Evolutionary conservation across 345 rosid genomes (phyloP).

Genomic region (Iberis pinnata): DNA sequence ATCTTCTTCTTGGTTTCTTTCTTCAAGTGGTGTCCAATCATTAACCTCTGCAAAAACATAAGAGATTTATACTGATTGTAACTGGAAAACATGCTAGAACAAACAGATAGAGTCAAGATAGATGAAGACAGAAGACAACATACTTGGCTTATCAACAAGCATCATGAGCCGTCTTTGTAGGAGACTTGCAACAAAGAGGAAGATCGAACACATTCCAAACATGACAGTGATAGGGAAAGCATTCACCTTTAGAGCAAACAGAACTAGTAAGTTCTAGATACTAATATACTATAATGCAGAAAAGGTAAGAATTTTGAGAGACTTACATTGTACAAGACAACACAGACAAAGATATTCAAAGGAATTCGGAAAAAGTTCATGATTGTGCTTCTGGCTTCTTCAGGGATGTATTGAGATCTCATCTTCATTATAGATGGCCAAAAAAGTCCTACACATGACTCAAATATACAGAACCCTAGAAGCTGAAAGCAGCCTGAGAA

Average conservation of each 20-base stretch:
- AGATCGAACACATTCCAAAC: slow-evolving; percentile 97
- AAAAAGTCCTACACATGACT: slow-evolving; percentile 93
- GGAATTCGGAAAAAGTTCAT: slow-evolving; percentile 99
- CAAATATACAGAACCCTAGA: slow-evolving; percentile 87
- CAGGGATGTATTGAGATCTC: slow-evolving; percentile 98
- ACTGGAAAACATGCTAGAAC: not conserved
- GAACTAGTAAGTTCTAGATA: slow-evolving; percentile 14
- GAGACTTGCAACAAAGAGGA: slow-evolving; percentile 87
- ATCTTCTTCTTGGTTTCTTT: slow-evolving; percentile 56
- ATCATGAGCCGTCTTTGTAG: slow-evolving; percentile 77
- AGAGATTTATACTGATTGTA: slow-evolving; percentile 1
- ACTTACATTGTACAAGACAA: slow-evolving; percentile 87
- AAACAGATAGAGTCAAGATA: slow-evolving; percentile 3
- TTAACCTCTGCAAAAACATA: slow-evolving; percentile 46
- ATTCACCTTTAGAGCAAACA: slow-evolving; percentile 49
- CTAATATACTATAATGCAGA: not conserved
- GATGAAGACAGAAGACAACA: slow-evolving; percentile 29
- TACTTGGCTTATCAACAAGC: slow-evolving; percentile 76
- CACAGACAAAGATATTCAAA: slow-evolving; percentile 85
- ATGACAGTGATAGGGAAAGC: slow-evolving; percentile 88
- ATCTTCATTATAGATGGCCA: slow-evolving; percentile 99
- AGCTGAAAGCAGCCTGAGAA: slow-evolving; percentile 77
- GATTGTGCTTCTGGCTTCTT: slow-evolving; percentile 98
- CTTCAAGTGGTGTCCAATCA: slow-evolving; percentile 48
- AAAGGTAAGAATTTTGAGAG: not conserved